Base-by-base conservation (phyloP, 257 asterid genomes). In the Nicotiana benthamiana region DNA sequence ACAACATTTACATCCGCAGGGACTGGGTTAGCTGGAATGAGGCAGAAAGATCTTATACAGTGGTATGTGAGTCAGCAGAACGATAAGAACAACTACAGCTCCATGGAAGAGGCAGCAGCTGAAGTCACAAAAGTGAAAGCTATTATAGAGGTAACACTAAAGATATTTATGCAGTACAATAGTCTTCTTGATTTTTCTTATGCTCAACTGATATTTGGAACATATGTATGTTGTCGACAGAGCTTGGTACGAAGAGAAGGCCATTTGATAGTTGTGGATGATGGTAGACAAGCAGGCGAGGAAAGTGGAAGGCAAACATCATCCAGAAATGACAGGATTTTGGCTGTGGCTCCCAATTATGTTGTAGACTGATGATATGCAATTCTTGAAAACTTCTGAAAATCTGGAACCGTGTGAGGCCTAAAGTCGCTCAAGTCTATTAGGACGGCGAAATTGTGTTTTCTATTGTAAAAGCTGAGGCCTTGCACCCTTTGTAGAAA, bases 311-410 rank as follows among this genome's bases (percentile, higher is more conserved):
- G 84, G 85, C 80, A 80, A 59, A 77, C 93, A 32, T 53, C 87
- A 20, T 88, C 97, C 57, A 92, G 97, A 85, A 88, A 92, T 81
- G 92, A 96, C 51, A 86, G 98, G 83, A 90, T 96, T 81, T 86
- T 96, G 81, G 97, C 89, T 0, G 98, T 92, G 43, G 98, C 98
- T 5, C 98, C 99, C 75, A 96, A 96, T 82, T 92, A 92, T 83
- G 95, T 92, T 4, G 82, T 87, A 5, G 98, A 94, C 26, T 95
- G 82, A 89, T 95, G 82, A 89, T 77, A 24, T 48, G 61, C 40
- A 72, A 46, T 48, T 72, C 13, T 15, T 15, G 60, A 46, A 4
- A 72, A 72, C 12, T 6, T 10, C 5, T 24, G 34, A 43, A 70
- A 20, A 40, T 40, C 54, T 68, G 57, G 32, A 18, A 22, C 77